Percentiles rank a stretch among this genome's conserved stretches.
These are phyloP conservation scores for Aspergillus texensis DNA, from an alignment of 2,329 filamentous ascomycete genomes.

Conservation along the genomic window DNA sequence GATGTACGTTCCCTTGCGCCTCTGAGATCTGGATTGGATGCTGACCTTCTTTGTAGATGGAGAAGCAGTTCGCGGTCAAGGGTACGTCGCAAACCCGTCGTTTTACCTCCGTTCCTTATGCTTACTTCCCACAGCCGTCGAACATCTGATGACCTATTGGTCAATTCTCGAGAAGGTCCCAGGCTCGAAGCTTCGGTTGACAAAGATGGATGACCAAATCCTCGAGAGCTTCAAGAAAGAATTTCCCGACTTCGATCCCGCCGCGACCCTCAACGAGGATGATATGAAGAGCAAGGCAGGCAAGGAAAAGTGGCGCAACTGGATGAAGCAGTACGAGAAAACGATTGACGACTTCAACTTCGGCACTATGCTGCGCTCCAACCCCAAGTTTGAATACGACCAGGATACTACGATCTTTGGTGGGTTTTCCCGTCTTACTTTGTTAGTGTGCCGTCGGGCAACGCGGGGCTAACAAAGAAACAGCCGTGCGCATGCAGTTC, in stretches of 20 bases:
- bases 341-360: conserved; percentile 98
- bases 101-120: not conserved
- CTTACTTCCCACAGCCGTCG: conserved; percentile 63
- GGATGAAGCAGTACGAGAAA: conserved; percentile 92
- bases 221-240: conserved; percentile 81
- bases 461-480: conserved; percentile 16
- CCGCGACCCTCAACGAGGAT: conserved; percentile 80
- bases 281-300: conserved; percentile 96
- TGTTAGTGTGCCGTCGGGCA: not conserved
- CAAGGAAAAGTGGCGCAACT: conserved; percentile 93
- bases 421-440: conserved; percentile 45
- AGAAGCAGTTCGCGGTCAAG: conserved; percentile 99
- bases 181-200: conserved; percentile 86
- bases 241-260: conserved; percentile 91
- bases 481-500: conserved; percentile 76
- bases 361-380: conserved; percentile 85
- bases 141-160: conserved; percentile 98
- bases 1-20: conserved; percentile 55
- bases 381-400: conserved; percentile 80
- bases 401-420: conserved; percentile 91
- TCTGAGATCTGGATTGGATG: conserved; percentile 7
- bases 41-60: conserved; percentile 65
- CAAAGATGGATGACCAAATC: conserved; percentile 94
- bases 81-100: conserved; percentile 50
- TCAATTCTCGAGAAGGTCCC: conserved; percentile 86